Evolutionary conservation across 179 eudicot species (phyloP), one percentile per base, ranked within the genome.

Genomic region (Sideroxylon spinosum): DNA sequence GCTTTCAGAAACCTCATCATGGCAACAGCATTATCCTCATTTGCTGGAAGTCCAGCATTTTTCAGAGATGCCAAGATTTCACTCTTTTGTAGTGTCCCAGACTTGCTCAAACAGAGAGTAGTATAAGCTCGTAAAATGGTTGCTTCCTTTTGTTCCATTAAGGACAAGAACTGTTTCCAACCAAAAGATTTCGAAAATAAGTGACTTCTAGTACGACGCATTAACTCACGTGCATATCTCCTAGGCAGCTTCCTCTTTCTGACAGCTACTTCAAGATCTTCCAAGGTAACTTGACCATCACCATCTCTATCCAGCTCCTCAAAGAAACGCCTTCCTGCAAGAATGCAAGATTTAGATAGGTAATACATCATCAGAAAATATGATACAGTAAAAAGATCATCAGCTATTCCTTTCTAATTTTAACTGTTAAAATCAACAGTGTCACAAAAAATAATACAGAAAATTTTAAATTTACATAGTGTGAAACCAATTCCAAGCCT

Each of bases 91-190:
- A 91, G 87, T 44, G 93, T 95, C 78, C 98, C 98, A 37, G 97
- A 93, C 86, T 95, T 91, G 88, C 91, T 93, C 87, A 93, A 85
- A 80, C 97, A 91, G 23, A 95, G 91, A 81, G 95, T 84, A 11
- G 98, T 95, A 86, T 93, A 95, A 71, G 98, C 98, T 71, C 98
- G 95, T 32, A 93, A 91, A 83, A 93, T 93, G 53, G 93, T 95
- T 73, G 98, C 87, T 84, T 95, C 98, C 83, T 90, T 95, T 86
- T 95, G 97, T 80, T 95, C 98, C 98, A 95, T 93, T 80, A 95
- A 81, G 73, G 86, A 87, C 65, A 89, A 74, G 78, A 95, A 93
- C 80, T 93, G 95, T 82, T 91, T 91, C 98, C 98, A 95, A 26
- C 98, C 98, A 82, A 95, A 90, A 13, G 98, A 93, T 83, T 93